Conservation (phyloP, 2,329 filamentous ascomycete species). For the Cercospora brassicicola region DNA sequence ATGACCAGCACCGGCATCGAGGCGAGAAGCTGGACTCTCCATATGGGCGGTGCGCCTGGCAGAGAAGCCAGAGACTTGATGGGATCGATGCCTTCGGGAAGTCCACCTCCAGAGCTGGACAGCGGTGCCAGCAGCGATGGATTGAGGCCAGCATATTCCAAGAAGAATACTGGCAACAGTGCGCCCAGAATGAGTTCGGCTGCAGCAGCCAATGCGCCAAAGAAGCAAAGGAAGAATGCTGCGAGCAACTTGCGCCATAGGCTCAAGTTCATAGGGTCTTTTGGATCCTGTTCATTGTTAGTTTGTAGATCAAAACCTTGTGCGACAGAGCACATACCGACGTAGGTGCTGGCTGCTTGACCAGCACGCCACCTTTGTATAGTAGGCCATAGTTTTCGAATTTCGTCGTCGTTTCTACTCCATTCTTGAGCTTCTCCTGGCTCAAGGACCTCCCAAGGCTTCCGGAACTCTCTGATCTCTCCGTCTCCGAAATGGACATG, state of each 20-base stretch:
- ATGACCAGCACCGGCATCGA: slow-evolving; percentile 37
- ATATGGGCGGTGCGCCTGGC: slow-evolving; percentile 32
- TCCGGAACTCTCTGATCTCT: neutral
- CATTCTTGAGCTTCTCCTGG: slow-evolving; percentile 16
- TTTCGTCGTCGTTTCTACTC: slow-evolving; percentile 6
- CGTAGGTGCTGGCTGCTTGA: slow-evolving; percentile 20
- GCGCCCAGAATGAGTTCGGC: slow-evolving; percentile 37
- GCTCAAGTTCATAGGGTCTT: slow-evolving; percentile 26
- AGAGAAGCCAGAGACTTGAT: slow-evolving; percentile 24
- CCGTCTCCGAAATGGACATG: slow-evolving; percentile 6
- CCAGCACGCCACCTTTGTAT: slow-evolving; percentile 16
- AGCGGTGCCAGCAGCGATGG: slow-evolving; percentile 19
- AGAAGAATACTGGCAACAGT: slow-evolving; percentile 35
- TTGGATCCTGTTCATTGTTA: slow-evolving; percentile 18
- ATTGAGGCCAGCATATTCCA: slow-evolving; percentile 32
- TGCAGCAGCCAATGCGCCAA: slow-evolving; percentile 33
- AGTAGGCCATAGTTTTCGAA: slow-evolving; percentile 21
- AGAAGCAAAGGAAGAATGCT: slow-evolving; percentile 26
- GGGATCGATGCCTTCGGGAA: slow-evolving; percentile 27
- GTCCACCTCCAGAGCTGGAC: slow-evolving; percentile 14
- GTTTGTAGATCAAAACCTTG: neutral
- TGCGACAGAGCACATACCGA: slow-evolving; percentile 9
- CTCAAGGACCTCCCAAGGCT: slow-evolving; percentile 4
- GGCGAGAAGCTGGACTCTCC: slow-evolving; percentile 35
- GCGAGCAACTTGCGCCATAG: slow-evolving; percentile 22